Conservation (phyloP, 2,329 filamentous ascomycete genomes). For the Neospermospora avenae region DNA sequence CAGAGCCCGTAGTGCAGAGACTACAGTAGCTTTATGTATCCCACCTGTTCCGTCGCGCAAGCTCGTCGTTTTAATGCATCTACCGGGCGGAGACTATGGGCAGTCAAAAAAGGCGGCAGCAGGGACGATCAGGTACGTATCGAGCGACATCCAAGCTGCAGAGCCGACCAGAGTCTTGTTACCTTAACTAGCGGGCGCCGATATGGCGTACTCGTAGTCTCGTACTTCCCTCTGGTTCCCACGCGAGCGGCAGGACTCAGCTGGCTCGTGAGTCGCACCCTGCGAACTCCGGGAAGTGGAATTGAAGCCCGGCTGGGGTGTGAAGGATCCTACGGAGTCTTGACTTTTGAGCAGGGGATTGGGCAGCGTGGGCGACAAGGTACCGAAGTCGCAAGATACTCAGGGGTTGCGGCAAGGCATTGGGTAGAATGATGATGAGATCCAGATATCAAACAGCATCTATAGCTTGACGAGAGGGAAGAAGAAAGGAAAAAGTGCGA, state of each 20-base stretch:
- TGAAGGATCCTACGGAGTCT: neutral
- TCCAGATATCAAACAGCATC: constrained; percentile 2
- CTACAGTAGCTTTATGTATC: constrained; percentile 4
- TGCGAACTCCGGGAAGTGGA: neutral
- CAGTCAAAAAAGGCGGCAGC: neutral
- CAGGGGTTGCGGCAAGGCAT: neutral
- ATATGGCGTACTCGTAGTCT: constrained; percentile 8
- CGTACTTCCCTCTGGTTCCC: neutral
- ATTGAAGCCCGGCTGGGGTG: neutral
- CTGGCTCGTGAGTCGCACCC: constrained; percentile 1
- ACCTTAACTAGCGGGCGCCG: neutral
- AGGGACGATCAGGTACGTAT: constrained; percentile 1
- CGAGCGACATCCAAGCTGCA: neutral
- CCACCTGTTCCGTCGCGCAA: neutral
- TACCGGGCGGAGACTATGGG: neutral
- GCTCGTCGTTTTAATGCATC: neutral
- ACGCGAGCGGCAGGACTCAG: neutral
- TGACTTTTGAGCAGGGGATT: constrained; percentile 1
- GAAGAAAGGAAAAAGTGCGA: neutral
- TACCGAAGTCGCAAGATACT: neutral
- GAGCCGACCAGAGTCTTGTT: neutral
- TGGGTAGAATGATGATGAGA: neutral
- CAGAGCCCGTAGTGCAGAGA: no score
- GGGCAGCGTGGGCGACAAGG: neutral
- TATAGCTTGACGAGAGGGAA: neutral